phyloP scores from a whole-genome alignment of 352 stramenopile species.

The Aphanomyces euteiches region DNA sequence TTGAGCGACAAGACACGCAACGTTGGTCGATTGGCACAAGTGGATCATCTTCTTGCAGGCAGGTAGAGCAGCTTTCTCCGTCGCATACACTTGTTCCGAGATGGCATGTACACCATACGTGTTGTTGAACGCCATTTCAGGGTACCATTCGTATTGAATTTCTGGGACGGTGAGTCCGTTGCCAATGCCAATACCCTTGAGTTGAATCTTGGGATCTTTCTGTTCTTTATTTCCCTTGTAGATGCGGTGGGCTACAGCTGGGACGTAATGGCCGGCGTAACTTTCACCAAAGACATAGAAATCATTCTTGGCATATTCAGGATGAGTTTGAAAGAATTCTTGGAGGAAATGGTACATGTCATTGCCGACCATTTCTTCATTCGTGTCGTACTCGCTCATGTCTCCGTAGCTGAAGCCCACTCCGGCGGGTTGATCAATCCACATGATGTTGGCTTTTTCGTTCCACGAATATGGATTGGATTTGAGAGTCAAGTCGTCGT shows the following conservation, averaged over 20 bases:
- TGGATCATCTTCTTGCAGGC: constrained; percentile 76
- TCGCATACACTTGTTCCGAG: constrained; percentile 54
- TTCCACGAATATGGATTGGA: constrained; percentile 94
- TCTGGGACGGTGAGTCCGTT: constrained; percentile 94
- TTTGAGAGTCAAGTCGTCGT: constrained; percentile 83
- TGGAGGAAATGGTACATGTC: constrained; percentile 96
- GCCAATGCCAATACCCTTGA: constrained; percentile 92
- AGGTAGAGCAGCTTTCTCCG: constrained; percentile 61
- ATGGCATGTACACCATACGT: constrained; percentile 73
- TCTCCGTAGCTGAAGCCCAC: constrained; percentile 94
- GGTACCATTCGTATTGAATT: constrained; percentile 84
- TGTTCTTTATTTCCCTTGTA: constrained; percentile 68
- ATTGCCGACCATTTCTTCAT: constrained; percentile 91
- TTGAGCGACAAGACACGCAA: constrained; percentile 80
- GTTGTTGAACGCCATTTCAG: constrained; percentile 91
- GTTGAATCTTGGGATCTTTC: constrained; percentile 71
- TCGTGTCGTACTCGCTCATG: constrained; percentile 80
- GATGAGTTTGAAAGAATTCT: constrained; percentile 87
- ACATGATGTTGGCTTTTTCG: constrained; percentile 92
- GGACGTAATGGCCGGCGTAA: constrained; percentile 92
- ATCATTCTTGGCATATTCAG: constrained; percentile 85
- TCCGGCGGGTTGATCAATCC: constrained; percentile 94
- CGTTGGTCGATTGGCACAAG: constrained; percentile 74
- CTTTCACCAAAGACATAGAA: constrained; percentile 95
- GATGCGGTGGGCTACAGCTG: constrained; percentile 72